phyloP scores from a whole-genome alignment of 2,329 filamentous ascomycete genomes.

The Pseudomassariella vexata region DNA sequence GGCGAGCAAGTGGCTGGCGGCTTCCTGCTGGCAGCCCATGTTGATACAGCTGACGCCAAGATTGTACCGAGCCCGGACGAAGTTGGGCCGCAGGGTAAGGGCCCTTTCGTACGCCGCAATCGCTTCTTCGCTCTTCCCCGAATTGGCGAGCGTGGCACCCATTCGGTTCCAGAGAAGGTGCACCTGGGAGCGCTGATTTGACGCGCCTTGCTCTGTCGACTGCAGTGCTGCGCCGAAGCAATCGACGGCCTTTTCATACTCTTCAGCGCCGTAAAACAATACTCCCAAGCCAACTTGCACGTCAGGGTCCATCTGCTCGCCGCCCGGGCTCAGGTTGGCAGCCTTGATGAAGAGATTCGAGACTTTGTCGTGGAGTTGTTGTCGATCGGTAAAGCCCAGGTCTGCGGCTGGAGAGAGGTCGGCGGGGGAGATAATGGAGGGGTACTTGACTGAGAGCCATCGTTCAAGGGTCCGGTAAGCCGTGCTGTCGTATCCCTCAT shows the following conservation, averaged over 20 bases:
- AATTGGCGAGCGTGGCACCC: constrained; percentile 92
- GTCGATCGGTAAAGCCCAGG: constrained; percentile 89
- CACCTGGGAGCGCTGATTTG: constrained; percentile 79
- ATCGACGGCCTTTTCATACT: constrained; percentile 97
- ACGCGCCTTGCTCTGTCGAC: constrained; percentile 74
- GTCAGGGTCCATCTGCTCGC: constrained; percentile 95
- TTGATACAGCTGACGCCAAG: constrained; percentile 96
- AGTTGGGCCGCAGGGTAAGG: constrained; percentile 84
- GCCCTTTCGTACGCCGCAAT: constrained; percentile 96
- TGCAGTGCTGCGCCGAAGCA: constrained; percentile 92
- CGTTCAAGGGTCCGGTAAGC: constrained; percentile 94
- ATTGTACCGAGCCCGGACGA: constrained; percentile 95
- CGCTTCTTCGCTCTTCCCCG: constrained; percentile 86
- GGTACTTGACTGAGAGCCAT: constrained; percentile 95
- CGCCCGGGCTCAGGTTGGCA: constrained; percentile 84
- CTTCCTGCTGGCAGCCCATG: constrained; percentile 90
- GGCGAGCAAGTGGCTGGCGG: constrained; percentile 85
- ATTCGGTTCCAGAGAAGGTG: constrained; percentile 97
- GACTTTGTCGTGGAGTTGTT: constrained; percentile 82
- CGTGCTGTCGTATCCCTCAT: constrained; percentile 96
- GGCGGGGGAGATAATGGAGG: constrained; percentile 67
- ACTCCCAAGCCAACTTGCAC: constrained; percentile 96
- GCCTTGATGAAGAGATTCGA: constrained; percentile 88
- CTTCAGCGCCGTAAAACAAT: constrained; percentile 94
- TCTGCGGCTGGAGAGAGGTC: constrained; percentile 72